These are phyloP conservation scores for Eucalyptus victrix DNA, from an alignment of 345 rosid species.

Conservation along the genomic window DNA sequence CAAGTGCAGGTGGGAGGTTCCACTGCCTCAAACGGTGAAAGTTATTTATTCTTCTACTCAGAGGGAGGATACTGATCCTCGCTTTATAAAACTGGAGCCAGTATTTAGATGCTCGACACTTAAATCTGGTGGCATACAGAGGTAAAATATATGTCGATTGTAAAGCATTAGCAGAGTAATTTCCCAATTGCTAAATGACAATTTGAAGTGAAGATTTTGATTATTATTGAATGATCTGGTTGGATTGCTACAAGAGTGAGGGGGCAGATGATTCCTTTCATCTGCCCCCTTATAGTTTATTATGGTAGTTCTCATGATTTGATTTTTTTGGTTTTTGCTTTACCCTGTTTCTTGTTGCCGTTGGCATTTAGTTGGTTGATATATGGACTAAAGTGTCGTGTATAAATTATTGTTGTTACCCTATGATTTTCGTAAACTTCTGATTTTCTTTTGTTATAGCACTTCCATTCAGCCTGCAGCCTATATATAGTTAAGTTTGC, in stretches of 20 bases:
- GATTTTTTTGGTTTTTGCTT: neutral
- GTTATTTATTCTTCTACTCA: conserved; percentile 38
- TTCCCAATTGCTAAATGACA: neutral
- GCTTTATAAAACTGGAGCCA: conserved; percentile 75
- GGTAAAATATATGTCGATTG: conserved; percentile 21
- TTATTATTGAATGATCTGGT: neutral
- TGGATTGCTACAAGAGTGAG: neutral
- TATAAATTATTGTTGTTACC: neutral
- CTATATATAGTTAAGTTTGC: neutral
- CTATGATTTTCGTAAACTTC: neutral
- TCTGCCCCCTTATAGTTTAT: neutral
- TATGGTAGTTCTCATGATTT: neutral
- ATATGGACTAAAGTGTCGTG: neutral
- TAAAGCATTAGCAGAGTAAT: neutral
- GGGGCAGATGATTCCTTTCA: neutral
- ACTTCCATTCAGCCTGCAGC: neutral
- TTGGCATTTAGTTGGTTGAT: neutral
- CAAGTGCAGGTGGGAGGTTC: conserved; percentile 92
- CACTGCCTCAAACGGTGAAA: conserved; percentile 48
- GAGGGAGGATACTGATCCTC: conserved; percentile 60
- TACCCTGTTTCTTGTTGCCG: neutral
- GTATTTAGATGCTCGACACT: conserved; percentile 67
- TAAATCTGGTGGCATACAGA: conserved; percentile 53
- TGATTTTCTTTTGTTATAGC: neutral
- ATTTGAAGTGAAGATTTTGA: neutral